phyloP scores from a whole-genome alignment of 202 grass and related monocot genomes.

The Brachypodium distachyon region DNA sequence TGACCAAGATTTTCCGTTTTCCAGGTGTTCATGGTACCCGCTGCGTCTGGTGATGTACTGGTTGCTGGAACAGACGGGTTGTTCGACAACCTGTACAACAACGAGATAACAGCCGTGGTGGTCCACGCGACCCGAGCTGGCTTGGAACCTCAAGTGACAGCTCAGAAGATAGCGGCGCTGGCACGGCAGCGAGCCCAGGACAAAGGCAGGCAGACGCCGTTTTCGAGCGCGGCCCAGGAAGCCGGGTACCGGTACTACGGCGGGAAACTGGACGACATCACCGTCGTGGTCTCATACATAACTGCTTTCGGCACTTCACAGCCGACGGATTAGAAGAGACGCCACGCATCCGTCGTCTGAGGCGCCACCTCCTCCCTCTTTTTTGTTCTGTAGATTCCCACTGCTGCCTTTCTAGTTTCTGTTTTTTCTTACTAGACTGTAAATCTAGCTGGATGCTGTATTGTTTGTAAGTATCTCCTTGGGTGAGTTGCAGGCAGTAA shows the following conservation, averaged over 20 bases:
- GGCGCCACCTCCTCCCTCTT: not conserved
- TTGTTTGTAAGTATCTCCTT: not conserved
- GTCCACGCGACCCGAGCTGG: conserved; percentile 16
- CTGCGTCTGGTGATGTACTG: conserved; percentile 13
- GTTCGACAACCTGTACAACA: conserved; percentile 30
- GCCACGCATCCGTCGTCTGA: not conserved
- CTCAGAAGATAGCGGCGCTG: conserved; percentile 33
- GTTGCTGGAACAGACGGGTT: conserved; percentile 28
- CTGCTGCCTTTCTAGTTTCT: not conserved
- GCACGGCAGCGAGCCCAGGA: conserved; percentile 21
- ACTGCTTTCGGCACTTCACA: not conserved
- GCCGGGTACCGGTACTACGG: conserved; percentile 26
- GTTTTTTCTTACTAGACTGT: not conserved
- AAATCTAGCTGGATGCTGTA: not conserved
- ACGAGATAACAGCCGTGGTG: conserved; percentile 28
- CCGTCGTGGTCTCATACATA: conserved; percentile 19
- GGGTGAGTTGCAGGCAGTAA: not conserved
- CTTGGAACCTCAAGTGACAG: conserved; percentile 23
- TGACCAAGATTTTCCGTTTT: not conserved
- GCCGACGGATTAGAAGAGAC: not conserved
- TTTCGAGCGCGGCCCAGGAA: conserved; percentile 20
- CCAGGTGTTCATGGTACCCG: conserved; percentile 24
- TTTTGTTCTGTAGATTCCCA: conserved; percentile 9
- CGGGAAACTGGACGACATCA: conserved; percentile 30
- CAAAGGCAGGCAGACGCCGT: conserved; percentile 22